Percentiles rank a stretch among this genome's conserved stretches.
phyloP scores from a whole-genome alignment of 1,284 basidiomycete species.

The Thecaphora thlaspeos region DNA sequence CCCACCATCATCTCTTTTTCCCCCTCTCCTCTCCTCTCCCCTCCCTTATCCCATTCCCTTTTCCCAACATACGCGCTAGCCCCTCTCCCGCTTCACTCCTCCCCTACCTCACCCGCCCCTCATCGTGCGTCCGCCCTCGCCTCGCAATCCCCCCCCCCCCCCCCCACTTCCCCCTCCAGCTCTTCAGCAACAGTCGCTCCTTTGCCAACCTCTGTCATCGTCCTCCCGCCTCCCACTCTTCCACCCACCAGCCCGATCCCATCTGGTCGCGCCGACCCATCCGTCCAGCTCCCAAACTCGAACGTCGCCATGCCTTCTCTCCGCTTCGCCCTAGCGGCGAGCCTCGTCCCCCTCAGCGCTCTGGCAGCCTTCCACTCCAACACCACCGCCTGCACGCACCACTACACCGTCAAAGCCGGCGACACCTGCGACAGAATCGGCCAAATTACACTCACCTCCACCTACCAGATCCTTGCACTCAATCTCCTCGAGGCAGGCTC shows the following conservation, averaged over 20 bases:
- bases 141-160: too few relatives aligned
- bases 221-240: not conserved
- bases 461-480: slow-evolving; percentile 71
- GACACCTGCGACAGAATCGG: slow-evolving; percentile 73
- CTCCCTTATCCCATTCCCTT: too few relatives aligned
- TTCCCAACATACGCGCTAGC: too few relatives aligned
- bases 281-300: slow-evolving; percentile 2
- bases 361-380: slow-evolving; percentile 35
- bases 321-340: slow-evolving; percentile 9
- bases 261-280: not conserved
- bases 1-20: too few relatives aligned
- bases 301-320: slow-evolving; percentile 11
- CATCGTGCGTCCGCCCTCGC: too few relatives aligned
- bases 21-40: not conserved
- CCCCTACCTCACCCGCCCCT: too few relatives aligned
- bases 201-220: slow-evolving; percentile 4
- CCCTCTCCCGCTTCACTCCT: too few relatives aligned
- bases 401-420: slow-evolving; percentile 65
- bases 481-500: slow-evolving; percentile 64
- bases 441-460: slow-evolving; percentile 67
- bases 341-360: slow-evolving; percentile 14
- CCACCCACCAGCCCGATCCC: not conserved
- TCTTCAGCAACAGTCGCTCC: slow-evolving; percentile 32
- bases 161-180: slow-evolving; percentile 6
- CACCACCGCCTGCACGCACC: slow-evolving; percentile 63